These are phyloP conservation scores for Metarhizium humberi DNA, from an alignment of 2,329 filamentous ascomycete species.

Conservation along the genomic window DNA sequence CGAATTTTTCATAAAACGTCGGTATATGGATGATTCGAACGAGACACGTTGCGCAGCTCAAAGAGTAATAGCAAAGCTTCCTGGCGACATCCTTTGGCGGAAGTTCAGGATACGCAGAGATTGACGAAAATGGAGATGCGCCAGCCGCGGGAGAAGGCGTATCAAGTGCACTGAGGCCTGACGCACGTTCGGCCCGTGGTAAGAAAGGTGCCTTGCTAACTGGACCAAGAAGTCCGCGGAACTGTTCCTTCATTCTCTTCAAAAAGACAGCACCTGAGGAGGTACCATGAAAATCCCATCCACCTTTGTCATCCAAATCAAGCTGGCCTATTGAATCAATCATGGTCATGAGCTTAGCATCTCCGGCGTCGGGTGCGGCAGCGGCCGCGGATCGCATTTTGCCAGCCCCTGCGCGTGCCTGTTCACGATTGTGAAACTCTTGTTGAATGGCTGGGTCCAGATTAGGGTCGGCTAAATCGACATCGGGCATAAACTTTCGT, in stretches of 20 bases:
- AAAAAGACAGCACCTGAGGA: conserved; percentile 90
- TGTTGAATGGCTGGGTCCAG: conserved; percentile 71
- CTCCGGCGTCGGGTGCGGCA: conserved; percentile 38
- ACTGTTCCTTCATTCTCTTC: conserved; percentile 76
- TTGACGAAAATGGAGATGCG: conserved; percentile 47
- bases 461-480: conserved; percentile 76
- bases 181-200: conserved; percentile 37
- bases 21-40: conserved; percentile 71
- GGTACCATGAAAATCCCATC: conserved; percentile 92
- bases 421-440: conserved; percentile 50
- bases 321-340: conserved; percentile 85
- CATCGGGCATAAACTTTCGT: conserved; percentile 69
- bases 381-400: conserved; percentile 28
- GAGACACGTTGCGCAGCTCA: conserved; percentile 48
- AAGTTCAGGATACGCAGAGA: conserved; percentile 53
- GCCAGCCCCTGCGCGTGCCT: conserved; percentile 36
- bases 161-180: conserved; percentile 51
- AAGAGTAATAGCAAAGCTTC: conserved; percentile 43
- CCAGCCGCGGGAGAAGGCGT: conserved; percentile 56
- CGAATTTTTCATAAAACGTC: conserved; percentile 67
- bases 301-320: conserved; percentile 81
- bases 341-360: conserved; percentile 83
- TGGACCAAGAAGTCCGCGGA: conserved; percentile 65
- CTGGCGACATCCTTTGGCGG: conserved; percentile 53
- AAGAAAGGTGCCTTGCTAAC: conserved; percentile 52